Percentiles rank a stretch among this genome's conserved stretches.
phyloP scores from a whole-genome alignment of 2,329 filamentous ascomycete genomes.

The Fusarium pininemorale region DNA sequence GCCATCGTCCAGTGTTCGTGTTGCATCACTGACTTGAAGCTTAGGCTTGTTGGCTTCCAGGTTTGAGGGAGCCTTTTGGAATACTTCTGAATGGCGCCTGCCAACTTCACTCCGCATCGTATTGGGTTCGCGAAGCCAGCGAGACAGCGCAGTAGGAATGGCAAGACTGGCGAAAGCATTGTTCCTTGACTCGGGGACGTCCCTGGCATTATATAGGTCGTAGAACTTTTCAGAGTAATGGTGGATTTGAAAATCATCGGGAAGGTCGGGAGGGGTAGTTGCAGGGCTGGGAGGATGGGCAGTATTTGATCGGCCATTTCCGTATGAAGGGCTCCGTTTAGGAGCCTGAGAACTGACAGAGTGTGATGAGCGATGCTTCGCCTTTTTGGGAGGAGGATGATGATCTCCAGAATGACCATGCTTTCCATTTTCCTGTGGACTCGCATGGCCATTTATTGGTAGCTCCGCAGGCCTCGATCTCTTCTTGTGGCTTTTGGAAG shows the following conservation, averaged over 20 bases:
- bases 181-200: conserved; percentile 68
- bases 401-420: conserved; percentile 57
- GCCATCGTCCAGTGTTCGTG: conserved; percentile 46
- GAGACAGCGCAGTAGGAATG: conserved; percentile 77
- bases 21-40: conserved; percentile 61
- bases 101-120: conserved; percentile 74
- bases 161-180: conserved; percentile 82
- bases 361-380: conserved; percentile 83
- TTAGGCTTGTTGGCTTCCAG: conserved; percentile 54
- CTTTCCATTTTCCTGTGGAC: conserved; percentile 65
- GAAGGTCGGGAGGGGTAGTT: conserved; percentile 74
- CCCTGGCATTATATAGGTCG: conserved; percentile 73
- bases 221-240: conserved; percentile 81
- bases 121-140: conserved; percentile 80
- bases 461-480: conserved; percentile 78
- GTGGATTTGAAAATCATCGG: conserved; percentile 70
- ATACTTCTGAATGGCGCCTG: conserved; percentile 73
- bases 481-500: conserved; percentile 87
- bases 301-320: conserved; percentile 68
- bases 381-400: conserved; percentile 75
- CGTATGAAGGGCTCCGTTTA: conserved; percentile 71
- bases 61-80: conserved; percentile 62
- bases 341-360: conserved; percentile 76
- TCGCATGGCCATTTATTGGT: conserved; percentile 72
- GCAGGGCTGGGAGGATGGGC: conserved; percentile 76